A percentile compares a stretch with the other conserved stretches of the same genome.
Evolutionary conservation across 1,139 yeast species (phyloP).

Genomic region (Protomyces macrosporus): DNA sequence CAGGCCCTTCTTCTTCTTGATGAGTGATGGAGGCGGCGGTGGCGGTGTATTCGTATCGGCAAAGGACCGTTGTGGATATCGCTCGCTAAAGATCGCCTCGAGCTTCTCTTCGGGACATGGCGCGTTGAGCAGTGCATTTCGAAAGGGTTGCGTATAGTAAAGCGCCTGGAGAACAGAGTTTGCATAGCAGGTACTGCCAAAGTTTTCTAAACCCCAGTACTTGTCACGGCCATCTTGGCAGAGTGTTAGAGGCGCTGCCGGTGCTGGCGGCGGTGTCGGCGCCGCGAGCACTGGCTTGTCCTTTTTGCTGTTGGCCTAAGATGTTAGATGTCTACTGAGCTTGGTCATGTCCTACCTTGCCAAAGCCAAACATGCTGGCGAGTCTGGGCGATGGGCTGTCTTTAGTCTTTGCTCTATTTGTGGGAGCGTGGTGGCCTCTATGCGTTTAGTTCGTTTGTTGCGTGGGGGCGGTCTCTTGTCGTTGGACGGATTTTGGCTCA

Average conservation of each 20-base stretch:
- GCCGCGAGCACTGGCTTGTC: conserved; percentile 4
- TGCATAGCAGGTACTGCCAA: conserved; percentile 73
- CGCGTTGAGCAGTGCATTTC: conserved; percentile 50
- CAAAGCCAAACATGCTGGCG: conserved; percentile 14
- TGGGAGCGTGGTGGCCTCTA: not conserved
- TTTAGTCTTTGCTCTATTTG: not conserved
- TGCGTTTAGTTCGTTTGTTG: too few relatives aligned
- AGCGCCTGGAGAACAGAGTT: conserved; percentile 87
- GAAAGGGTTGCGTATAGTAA: conserved; percentile 64
- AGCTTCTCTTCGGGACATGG: conserved; percentile 2
- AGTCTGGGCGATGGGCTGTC: not conserved
- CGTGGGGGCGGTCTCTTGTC: too few relatives aligned
- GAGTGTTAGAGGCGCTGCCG: conserved; percentile 7
- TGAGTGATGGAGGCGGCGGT: not conserved
- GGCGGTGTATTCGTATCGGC: conserved; percentile 3
- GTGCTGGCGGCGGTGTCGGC: not conserved
- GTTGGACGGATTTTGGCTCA: too few relatives aligned
- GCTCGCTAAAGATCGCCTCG: conserved; percentile 8
- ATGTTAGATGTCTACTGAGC: not conserved
- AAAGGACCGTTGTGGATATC: conserved; percentile 19
- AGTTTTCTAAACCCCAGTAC: conserved; percentile 90
- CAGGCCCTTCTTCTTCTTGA: conserved; percentile 22
- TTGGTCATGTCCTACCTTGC: conserved; percentile 7
- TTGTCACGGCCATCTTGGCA: conserved; percentile 39
- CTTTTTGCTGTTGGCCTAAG: conserved; percentile 16